A percentile compares a stretch with the other conserved stretches of the same genome.
Conservation (phyloP, 306 rosid species). For the Cucurbita ficifolia region DNA sequence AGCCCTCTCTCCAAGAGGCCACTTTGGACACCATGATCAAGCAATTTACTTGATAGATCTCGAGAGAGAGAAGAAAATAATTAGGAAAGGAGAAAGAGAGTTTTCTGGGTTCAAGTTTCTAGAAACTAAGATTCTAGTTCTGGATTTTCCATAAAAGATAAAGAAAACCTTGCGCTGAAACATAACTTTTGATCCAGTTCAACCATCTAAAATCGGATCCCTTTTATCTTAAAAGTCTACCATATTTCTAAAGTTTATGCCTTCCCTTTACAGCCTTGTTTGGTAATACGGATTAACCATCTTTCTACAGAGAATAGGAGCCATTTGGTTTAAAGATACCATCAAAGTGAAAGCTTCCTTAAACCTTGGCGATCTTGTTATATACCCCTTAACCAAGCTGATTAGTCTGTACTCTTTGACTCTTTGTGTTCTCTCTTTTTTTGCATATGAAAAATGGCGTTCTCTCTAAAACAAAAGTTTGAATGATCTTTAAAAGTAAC, state of each 20-base stretch:
- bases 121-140: background rate
- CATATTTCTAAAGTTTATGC: background rate
- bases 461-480: background rate
- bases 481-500: background rate
- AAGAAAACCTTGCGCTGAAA: background rate
- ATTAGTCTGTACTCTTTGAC: background rate
- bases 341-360: background rate
- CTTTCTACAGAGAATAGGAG: background rate
- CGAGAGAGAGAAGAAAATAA: background rate
- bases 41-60: background rate
- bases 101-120: background rate
- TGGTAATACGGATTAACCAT: background rate
- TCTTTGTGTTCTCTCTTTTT: background rate
- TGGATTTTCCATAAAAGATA: background rate
- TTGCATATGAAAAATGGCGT: background rate
- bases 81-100: background rate
- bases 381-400: background rate
- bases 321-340: background rate
- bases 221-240: background rate
- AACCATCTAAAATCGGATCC: background rate
- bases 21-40: background rate
- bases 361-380: slow-evolving; percentile 26
- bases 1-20: background rate
- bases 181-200: background rate
- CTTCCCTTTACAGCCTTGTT: background rate